These are phyloP conservation scores for Aureobasidium sp. DNA, from an alignment of 2,329 filamentous ascomycete genomes.

Conservation along the genomic window DNA sequence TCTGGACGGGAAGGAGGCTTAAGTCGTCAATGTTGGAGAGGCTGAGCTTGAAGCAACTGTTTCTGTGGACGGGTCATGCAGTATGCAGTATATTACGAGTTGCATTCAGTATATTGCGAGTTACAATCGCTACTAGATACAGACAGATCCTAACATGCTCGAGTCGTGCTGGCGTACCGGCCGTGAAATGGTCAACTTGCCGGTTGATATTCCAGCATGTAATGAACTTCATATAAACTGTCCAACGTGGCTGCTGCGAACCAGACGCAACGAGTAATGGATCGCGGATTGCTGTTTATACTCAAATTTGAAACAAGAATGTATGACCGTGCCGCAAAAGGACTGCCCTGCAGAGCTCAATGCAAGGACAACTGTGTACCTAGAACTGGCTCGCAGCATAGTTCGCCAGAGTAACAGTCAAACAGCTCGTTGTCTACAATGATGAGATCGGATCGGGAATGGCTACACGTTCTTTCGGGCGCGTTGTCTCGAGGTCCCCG, in stretches of 20 bases:
- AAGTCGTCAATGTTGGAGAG: not conserved
- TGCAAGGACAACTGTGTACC: not conserved
- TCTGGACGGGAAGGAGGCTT: constrained; percentile 48
- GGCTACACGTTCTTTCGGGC: not conserved
- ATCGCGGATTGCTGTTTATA: not conserved
- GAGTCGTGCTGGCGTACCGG: not conserved
- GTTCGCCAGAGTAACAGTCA: not conserved
- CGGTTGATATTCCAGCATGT: not conserved
- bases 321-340: not conserved
- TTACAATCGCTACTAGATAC: not conserved
- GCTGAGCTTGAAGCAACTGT: not conserved
- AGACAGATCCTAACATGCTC: not conserved
- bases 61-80: not conserved
- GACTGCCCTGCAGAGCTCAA: not conserved
- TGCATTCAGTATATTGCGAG: not conserved
- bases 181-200: not conserved
- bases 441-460: not conserved
- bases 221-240: constrained; percentile 2
- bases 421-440: not conserved
- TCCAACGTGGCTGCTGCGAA: constrained; percentile 11
- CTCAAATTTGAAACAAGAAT: constrained; percentile 2
- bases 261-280: constrained; percentile 1
- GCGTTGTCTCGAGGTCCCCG: not conserved
- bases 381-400: not conserved
- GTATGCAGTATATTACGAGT: not conserved